Evolutionary conservation across 768 basidiomycete genomes (phyloP).

Genomic region (Coprinellus aureogranulatus): DNA sequence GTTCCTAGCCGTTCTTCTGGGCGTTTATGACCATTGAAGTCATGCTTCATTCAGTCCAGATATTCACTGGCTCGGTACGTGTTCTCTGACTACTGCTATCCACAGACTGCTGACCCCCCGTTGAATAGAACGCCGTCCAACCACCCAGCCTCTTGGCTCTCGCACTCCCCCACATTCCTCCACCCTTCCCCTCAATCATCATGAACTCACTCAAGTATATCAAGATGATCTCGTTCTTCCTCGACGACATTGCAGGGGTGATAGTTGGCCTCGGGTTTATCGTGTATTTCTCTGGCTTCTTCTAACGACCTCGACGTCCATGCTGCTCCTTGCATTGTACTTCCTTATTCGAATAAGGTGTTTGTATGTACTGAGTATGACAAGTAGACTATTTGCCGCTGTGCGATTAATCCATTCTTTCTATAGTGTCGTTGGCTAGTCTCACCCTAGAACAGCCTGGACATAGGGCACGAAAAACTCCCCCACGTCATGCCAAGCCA

Average conservation of each 20-base stretch:
- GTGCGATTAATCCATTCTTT: no score
- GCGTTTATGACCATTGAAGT: constrained; percentile 73
- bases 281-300: constrained; percentile 52
- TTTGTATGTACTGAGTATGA: no score
- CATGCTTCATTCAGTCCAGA: constrained; percentile 65
- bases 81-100: neutral
- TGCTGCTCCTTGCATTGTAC: no score
- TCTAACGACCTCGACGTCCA: no score
- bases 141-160: constrained; percentile 59
- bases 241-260: constrained; percentile 70
- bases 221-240: constrained; percentile 61
- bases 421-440: no score
- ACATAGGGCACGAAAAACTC: no score
- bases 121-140: constrained; percentile 57
- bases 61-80: constrained; percentile 69
- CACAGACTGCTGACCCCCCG: neutral
- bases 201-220: constrained; percentile 64
- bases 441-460: no score
- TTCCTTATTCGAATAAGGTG: no score
- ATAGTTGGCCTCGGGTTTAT: constrained; percentile 73
- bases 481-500: no score
- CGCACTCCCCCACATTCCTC: constrained; percentile 63
- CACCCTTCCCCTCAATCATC: constrained; percentile 61
- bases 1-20: constrained; percentile 82
- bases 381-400: no score